A percentile compares a stretch with the other conserved stretches of the same genome.
Conservation (phyloP, 805 yeast species). For the Wickerhamomyces strasburgensis region DNA sequence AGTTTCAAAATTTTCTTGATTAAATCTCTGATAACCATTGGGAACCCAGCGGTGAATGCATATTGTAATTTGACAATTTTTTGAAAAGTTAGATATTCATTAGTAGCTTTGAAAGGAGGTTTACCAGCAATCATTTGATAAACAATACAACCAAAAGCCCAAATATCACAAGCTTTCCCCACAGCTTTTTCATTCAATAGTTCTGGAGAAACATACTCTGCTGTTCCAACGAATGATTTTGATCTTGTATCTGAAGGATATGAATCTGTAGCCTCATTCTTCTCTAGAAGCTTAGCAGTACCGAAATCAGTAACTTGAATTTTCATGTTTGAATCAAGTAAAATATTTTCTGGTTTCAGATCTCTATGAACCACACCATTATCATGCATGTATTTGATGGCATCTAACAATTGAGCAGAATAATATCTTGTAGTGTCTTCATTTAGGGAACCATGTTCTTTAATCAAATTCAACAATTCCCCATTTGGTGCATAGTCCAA, state of each 20-base stretch:
- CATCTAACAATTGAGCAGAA: conserved; percentile 70
- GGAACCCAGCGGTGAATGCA: conserved; percentile 84
- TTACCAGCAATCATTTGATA: conserved; percentile 94
- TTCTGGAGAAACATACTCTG: conserved; percentile 82
- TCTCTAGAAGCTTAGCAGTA: conserved; percentile 68
- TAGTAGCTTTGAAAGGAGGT: conserved; percentile 83
- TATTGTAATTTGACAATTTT: conserved; percentile 74
- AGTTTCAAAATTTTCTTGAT: conserved; percentile 63
- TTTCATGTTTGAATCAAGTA: conserved; percentile 55
- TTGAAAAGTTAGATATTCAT: conserved; percentile 77
- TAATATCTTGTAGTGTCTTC: conserved; percentile 67
- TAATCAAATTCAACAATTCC: conserved; percentile 63
- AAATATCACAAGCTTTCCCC: conserved; percentile 92
- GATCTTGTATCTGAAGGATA: conserved; percentile 68
- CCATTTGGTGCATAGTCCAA: conserved; percentile 79
- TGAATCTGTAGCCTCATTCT: conserved; percentile 37
- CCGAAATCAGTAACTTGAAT: conserved; percentile 80
- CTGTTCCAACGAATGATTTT: conserved; percentile 81
- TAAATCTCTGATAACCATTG: conserved; percentile 64
- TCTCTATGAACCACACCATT: conserved; percentile 79
- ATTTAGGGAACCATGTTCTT: conserved; percentile 62
- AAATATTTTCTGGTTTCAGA: conserved; percentile 77
- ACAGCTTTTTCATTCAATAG: conserved; percentile 69
- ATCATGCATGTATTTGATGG: conserved; percentile 64
- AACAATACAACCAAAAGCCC: conserved; percentile 97